Percentiles rank a stretch among this genome's conserved stretches.
These are phyloP conservation scores for Pichia sp. DNA, from an alignment of 1,139 yeast genomes.

Conservation along the genomic window DNA sequence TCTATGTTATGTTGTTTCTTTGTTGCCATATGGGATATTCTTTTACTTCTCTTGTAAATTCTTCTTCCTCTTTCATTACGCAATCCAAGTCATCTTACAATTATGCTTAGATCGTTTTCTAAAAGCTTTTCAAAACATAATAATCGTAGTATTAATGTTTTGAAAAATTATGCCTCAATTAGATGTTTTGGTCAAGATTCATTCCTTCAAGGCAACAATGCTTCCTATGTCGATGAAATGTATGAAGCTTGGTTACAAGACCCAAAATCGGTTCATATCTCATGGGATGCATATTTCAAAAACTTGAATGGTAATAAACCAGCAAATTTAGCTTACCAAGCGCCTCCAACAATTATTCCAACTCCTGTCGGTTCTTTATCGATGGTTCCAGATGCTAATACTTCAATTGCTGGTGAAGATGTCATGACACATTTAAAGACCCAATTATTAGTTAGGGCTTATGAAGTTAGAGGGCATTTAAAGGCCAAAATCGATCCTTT, in stretches of 20 bases:
- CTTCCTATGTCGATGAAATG: constrained; percentile 96
- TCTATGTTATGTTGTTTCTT: too few species aligned
- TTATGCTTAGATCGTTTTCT: constrained; percentile 26
- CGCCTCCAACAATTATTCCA: constrained; percentile 87
- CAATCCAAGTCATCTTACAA: not conserved
- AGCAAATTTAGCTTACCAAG: constrained; percentile 69
- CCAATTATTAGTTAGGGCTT: constrained; percentile 94
- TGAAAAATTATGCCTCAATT: constrained; percentile 9
- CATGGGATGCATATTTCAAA: constrained; percentile 95
- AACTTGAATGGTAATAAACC: constrained; percentile 68
- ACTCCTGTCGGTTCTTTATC: constrained; percentile 68
- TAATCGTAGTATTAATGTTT: constrained; percentile 13
- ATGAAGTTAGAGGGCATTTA: constrained; percentile 96
- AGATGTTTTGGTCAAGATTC: constrained; percentile 43
- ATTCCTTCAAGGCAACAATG: constrained; percentile 78
- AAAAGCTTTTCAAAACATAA: constrained; percentile 21
- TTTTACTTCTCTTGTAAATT: not conserved
- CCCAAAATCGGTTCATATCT: constrained; percentile 84
- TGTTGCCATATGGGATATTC: not conserved
- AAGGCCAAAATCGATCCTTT: constrained; percentile 94
- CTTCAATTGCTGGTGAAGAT: constrained; percentile 46
- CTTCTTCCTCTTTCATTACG: not conserved
- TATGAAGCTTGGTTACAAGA: constrained; percentile 90
- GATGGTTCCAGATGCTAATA: constrained; percentile 33
- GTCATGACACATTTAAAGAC: constrained; percentile 89